Evolutionary conservation across 176 grass and related monocot species (phyloP).

Genomic region (Oryza glaberrima): DNA sequence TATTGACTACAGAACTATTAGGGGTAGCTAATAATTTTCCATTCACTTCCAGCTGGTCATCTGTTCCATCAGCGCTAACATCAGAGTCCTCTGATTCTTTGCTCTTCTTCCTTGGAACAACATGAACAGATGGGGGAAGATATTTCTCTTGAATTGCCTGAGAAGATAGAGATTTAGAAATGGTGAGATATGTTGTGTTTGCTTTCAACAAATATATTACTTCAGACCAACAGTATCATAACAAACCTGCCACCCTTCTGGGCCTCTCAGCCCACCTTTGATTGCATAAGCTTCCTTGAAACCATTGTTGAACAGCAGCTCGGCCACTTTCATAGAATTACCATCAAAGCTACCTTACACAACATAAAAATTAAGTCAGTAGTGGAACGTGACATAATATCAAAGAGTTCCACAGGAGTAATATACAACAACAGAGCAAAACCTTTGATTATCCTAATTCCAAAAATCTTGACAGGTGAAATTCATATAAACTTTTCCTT

Average conservation of each 20-base stretch:
- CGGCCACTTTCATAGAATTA: conserved; percentile 86
- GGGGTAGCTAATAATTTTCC: conserved; percentile 38
- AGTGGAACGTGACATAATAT: conserved; percentile 23
- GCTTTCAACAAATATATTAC: background rate
- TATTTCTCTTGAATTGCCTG: conserved; percentile 86
- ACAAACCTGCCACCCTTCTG: conserved; percentile 92
- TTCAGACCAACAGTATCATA: background rate
- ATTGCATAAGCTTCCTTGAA: conserved; percentile 94
- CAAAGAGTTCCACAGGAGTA: background rate
- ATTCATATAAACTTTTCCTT: background rate
- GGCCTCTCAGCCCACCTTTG: conserved; percentile 81
- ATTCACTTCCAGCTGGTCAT: conserved; percentile 38
- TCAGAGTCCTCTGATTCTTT: conserved; percentile 30
- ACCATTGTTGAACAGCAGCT: conserved; percentile 83
- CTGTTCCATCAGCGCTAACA: conserved; percentile 36
- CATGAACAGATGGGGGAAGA: conserved; percentile 77
- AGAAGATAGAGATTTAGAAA: conserved; percentile 20
- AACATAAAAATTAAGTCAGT: conserved; percentile 51
- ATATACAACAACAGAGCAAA: background rate
- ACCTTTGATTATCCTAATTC: background rate
- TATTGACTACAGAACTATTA: conserved; percentile 28
- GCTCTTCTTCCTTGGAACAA: conserved; percentile 60
- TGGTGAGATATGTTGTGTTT: background rate
- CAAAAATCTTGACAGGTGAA: background rate
- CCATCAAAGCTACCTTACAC: conserved; percentile 97